These are phyloP conservation scores for Lachnellula cervina DNA, from an alignment of 2,329 filamentous ascomycete species.

Conservation along the genomic window DNA sequence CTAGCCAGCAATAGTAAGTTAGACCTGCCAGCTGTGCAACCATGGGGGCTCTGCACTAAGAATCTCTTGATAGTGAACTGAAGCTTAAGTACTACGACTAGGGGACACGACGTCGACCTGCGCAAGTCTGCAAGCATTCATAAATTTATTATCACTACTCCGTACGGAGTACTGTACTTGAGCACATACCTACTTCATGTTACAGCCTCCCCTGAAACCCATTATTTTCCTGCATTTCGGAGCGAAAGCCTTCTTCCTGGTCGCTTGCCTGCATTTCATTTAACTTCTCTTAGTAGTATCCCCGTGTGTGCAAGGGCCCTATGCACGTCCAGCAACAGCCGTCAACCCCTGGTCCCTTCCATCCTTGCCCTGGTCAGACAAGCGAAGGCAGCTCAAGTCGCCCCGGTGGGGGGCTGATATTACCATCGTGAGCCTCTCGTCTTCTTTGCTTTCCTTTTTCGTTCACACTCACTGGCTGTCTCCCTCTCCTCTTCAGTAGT, in stretches of 20 bases:
- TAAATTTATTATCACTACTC: neutral
- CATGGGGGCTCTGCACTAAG: neutral
- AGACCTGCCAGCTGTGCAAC: too few species aligned
- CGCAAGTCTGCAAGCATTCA: too few species aligned
- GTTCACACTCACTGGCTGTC: constrained; percentile 2
- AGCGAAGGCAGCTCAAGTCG: constrained; percentile 16
- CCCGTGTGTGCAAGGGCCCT: constrained; percentile 8
- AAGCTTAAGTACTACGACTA: constrained; percentile 15
- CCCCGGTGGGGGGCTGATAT: constrained; percentile 10
- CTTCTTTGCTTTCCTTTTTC: constrained; percentile 5
- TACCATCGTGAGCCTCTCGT: constrained; percentile 21
- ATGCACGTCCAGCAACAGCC: constrained; percentile 18
- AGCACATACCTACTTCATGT: neutral
- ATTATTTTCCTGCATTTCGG: constrained; percentile 15
- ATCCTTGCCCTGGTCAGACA: constrained; percentile 6
- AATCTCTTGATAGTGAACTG: neutral
- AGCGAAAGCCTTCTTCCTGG: constrained; percentile 9
- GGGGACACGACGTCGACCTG: constrained; percentile 5
- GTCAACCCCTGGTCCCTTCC: constrained; percentile 11
- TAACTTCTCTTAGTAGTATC: constrained; percentile 9
- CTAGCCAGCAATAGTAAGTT: too few species aligned
- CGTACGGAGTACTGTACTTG: too few species aligned
- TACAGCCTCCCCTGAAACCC: constrained; percentile 12
- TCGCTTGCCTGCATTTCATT: neutral
- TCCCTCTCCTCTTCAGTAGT: neutral